Percentiles rank a stretch among this genome's conserved stretches.
Conservation (phyloP, 108 stramenopile species). For the Cylindrotheca closterium region DNA sequence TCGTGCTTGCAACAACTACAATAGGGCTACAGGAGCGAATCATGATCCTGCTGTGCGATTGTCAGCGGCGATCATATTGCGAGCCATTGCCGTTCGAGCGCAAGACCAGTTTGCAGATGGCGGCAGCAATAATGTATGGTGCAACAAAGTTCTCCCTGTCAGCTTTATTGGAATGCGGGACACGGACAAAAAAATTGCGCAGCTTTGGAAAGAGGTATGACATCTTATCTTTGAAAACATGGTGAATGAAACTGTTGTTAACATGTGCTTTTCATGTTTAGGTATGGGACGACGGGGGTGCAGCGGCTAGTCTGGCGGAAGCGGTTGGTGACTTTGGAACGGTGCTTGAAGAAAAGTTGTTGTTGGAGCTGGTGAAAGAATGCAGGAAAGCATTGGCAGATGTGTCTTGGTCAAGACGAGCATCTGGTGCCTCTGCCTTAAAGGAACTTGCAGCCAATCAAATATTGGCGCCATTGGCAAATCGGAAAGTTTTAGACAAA, state of each 20-base stretch:
- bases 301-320: constrained; percentile 38
- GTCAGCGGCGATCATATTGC: constrained; percentile 72
- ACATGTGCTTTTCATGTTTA: constrained; percentile 1
- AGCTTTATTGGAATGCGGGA: constrained; percentile 79
- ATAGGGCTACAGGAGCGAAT: constrained; percentile 61
- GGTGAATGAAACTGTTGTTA: too few species aligned
- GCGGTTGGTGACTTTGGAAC: constrained; percentile 42
- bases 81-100: constrained; percentile 74
- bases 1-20: constrained; percentile 71
- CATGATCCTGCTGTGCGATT: constrained; percentile 68
- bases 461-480: constrained; percentile 61
- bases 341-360: constrained; percentile 62
- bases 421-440: constrained; percentile 53
- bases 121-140: constrained; percentile 72
- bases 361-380: constrained; percentile 49
- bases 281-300: constrained; percentile 83
- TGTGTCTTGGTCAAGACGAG: constrained; percentile 68
- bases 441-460: constrained; percentile 51
- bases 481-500: constrained; percentile 4
- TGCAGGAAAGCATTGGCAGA: constrained; percentile 52
- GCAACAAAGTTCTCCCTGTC: constrained; percentile 61
- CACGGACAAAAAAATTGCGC: constrained; percentile 53
- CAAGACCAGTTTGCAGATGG: constrained; percentile 73
- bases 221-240: too few species aligned
- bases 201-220: constrained; percentile 67